These are phyloP conservation scores for Termitomyces sp. DNA, from an alignment of 768 basidiomycete species.

Conservation along the genomic window DNA sequence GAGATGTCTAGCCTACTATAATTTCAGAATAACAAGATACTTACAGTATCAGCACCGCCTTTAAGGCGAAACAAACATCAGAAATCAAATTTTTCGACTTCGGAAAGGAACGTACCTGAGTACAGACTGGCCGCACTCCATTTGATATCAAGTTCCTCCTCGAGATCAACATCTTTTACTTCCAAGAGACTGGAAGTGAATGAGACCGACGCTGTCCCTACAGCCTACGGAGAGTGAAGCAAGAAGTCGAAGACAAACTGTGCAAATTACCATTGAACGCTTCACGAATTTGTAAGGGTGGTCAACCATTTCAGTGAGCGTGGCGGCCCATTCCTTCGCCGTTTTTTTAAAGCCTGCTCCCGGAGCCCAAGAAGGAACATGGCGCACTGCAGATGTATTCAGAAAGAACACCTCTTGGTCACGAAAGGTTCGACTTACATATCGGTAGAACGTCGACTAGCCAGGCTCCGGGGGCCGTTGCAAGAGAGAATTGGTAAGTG, in stretches of 20 bases:
- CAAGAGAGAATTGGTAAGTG: constrained; percentile 48
- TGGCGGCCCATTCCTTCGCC: constrained; percentile 48
- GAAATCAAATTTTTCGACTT: background rate
- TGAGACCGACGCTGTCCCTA: constrained; percentile 52
- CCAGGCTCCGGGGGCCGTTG: constrained; percentile 47
- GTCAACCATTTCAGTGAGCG: constrained; percentile 50
- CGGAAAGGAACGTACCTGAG: constrained; percentile 28
- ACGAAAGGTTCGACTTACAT: constrained; percentile 24
- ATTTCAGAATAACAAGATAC: constrained; percentile 9
- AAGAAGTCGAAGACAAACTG: constrained; percentile 4
- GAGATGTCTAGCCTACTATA: constrained; percentile 1
- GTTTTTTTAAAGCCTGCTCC: constrained; percentile 52
- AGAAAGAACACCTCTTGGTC: background rate
- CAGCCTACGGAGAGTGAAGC: constrained; percentile 31
- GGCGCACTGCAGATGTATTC: constrained; percentile 34
- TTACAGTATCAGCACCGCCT: constrained; percentile 57
- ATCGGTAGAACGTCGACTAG: constrained; percentile 47
- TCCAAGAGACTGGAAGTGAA: constrained; percentile 57
- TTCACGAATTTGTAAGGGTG: constrained; percentile 53
- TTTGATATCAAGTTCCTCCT: constrained; percentile 60
- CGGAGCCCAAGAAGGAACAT: constrained; percentile 61
- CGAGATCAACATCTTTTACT: constrained; percentile 37
- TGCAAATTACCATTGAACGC: constrained; percentile 46
- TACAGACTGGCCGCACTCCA: constrained; percentile 61
- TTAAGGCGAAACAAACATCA: constrained; percentile 4